Base-by-base conservation (phyloP, 2,329 filamentous ascomycete species). In the Didymella segeticola region DNA sequence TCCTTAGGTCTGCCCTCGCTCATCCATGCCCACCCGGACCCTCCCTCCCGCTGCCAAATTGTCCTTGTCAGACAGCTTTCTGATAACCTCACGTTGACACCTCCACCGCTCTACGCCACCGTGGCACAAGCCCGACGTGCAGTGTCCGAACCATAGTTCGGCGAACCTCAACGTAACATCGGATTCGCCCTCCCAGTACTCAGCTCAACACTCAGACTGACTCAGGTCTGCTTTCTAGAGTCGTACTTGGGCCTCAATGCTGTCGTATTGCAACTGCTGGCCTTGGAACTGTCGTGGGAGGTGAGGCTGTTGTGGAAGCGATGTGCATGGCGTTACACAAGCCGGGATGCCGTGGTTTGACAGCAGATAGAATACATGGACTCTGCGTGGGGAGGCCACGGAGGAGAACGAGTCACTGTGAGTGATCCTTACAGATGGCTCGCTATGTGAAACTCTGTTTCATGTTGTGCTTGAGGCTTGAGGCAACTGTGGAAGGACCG, bases 11-110 rank as follows among this genome's bases (percentile, higher is more conserved):
- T 19, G 17, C 14, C 12, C 23, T 31, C 20, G 25, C 43, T 45
- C 22, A 43, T 45, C 37, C 50, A 26, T 43, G 43, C 27, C 11
- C n/a, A n/a, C n/a, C n/a, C n/a, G n/a, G n/a, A n/a, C n/a, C 11
- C n/a, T 30, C n/a, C 36, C 41, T 50, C 47, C 47, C 49, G 43
- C 47, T 29, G 36, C 43, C 53, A 45, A 14, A 11, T 38, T 58
- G 59, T 57, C 61, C 60, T 54, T 57, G 57, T 64, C 62, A 64
- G 53, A 54, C 61, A 47, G 19, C 55, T 51, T 59, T 42, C 30
- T 46, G 48, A 60, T 62, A 62, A 64, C 53, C 61, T 62, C 53
- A 55, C 61, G 59, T 62, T 54, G 45, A 54, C 51, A 54, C 45
- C 46, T 54, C 51, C 51, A 49, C 51, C 46, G 39, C 45, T 30